phyloP scores from a whole-genome alignment of 257 asterid species.

The Scutellaria minor region DNA sequence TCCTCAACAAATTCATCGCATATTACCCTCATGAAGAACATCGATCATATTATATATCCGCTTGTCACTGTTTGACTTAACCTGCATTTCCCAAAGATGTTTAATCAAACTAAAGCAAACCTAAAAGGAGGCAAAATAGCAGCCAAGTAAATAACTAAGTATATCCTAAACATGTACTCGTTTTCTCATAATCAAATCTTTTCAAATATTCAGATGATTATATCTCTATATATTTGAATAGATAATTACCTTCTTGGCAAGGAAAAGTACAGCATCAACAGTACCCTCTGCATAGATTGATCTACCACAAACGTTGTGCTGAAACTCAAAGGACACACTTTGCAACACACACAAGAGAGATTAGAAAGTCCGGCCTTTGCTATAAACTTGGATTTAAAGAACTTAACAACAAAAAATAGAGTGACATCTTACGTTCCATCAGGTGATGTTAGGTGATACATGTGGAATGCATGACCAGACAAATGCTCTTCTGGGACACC shows the following conservation, averaged over 20 bases:
- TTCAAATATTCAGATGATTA: slow-evolving; percentile 1
- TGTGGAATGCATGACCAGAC: slow-evolving; percentile 93
- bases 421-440: slow-evolving; percentile 69
- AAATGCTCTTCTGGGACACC: slow-evolving; percentile 94
- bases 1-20: slow-evolving; percentile 54
- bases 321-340: slow-evolving; percentile 92
- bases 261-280: slow-evolving; percentile 90
- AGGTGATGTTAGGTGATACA: slow-evolving; percentile 86
- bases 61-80: slow-evolving; percentile 68
- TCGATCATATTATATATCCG: slow-evolving; percentile 85
- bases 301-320: slow-evolving; percentile 97
- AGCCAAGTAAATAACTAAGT: neutral
- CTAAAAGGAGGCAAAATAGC: neutral
- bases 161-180: neutral
- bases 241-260: slow-evolving; percentile 73
- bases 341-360: slow-evolving; percentile 24
- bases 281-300: slow-evolving; percentile 98
- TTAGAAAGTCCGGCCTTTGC: slow-evolving; percentile 27
- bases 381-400: slow-evolving; percentile 10
- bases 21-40: slow-evolving; percentile 89
- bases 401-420: slow-evolving; percentile 11
- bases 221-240: neutral
- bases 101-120: slow-evolving; percentile 13
- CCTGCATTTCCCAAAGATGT: slow-evolving; percentile 50
- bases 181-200: neutral